Evolutionary conservation across 257 asterid species (phyloP).

Genomic region (Solanum sejunctum): DNA sequence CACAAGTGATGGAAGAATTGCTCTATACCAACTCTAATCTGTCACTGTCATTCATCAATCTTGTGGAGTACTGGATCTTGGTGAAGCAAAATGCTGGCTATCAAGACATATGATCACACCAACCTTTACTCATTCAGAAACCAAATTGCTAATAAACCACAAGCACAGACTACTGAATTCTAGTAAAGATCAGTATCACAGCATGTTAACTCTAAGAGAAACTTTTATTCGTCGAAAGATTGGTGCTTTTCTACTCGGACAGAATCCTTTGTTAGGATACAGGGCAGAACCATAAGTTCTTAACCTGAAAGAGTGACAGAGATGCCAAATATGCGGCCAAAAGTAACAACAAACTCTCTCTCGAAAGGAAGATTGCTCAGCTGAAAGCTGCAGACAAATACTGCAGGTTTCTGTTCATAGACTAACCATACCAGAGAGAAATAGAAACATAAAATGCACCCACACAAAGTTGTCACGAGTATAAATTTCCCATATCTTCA

Average conservation of each 20-base stretch:
- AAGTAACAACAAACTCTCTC: neutral
- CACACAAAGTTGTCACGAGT: neutral
- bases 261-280: neutral
- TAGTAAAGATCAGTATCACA: neutral
- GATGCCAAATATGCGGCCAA: neutral
- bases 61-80: neutral
- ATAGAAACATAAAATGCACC: neutral
- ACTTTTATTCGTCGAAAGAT: neutral
- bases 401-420: neutral
- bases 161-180: neutral
- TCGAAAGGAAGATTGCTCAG: neutral
- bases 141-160: neutral
- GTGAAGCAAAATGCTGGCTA: neutral
- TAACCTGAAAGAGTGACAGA: neutral
- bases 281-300: neutral
- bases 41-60: neutral
- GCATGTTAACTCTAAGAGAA: neutral
- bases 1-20: neutral
- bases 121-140: neutral
- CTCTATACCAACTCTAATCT: neutral
- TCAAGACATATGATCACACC: neutral
- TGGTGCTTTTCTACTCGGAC: neutral
- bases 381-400: neutral
- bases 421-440: neutral
- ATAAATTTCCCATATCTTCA: neutral